phyloP scores from a whole-genome alignment of 495 filamentous ascomycete species.

The Pyrenopolyporus hunteri region DNA sequence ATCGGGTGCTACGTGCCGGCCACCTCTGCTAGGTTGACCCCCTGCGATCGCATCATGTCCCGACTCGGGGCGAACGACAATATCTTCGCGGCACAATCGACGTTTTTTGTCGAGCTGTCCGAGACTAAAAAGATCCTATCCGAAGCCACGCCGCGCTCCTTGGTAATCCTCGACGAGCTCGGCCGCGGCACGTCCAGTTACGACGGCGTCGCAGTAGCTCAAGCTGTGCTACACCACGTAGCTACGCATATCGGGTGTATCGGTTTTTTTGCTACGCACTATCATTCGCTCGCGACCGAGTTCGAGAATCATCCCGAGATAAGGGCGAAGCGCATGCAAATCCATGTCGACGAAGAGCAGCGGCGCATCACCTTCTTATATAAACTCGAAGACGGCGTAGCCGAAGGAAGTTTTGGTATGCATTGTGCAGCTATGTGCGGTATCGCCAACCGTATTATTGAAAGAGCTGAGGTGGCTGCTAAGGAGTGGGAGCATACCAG shows the following conservation, averaged over 20 bases:
- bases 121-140: conserved; percentile 98
- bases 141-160: conserved; percentile 90
- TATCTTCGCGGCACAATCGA: conserved; percentile 97
- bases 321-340: conserved; percentile 84
- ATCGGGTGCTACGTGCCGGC: conserved; percentile 94
- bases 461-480: conserved; percentile 87
- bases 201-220: conserved; percentile 94
- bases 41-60: conserved; percentile 97
- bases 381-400: conserved; percentile 91
- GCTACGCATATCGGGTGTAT: conserved; percentile 91
- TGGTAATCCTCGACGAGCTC: conserved; percentile 97
- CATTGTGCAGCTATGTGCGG: conserved; percentile 99
- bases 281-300: conserved; percentile 90
- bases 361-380: conserved; percentile 92
- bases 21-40: conserved; percentile 81
- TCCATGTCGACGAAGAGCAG: conserved; percentile 86
- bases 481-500: conserved; percentile 95
- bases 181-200: conserved; percentile 93
- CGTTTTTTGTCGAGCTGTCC: conserved; percentile 97
- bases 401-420: conserved; percentile 98
- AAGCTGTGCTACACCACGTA: conserved; percentile 94
- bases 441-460: conserved; percentile 81
- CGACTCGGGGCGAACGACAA: conserved; percentile 98
- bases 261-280: conserved; percentile 98
- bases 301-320: conserved; percentile 91